Percentiles rank a stretch among this genome's conserved stretches.
These are phyloP conservation scores for Colletotrichum graminicola DNA, from an alignment of 2,329 filamentous ascomycete genomes.

Conservation along the genomic window DNA sequence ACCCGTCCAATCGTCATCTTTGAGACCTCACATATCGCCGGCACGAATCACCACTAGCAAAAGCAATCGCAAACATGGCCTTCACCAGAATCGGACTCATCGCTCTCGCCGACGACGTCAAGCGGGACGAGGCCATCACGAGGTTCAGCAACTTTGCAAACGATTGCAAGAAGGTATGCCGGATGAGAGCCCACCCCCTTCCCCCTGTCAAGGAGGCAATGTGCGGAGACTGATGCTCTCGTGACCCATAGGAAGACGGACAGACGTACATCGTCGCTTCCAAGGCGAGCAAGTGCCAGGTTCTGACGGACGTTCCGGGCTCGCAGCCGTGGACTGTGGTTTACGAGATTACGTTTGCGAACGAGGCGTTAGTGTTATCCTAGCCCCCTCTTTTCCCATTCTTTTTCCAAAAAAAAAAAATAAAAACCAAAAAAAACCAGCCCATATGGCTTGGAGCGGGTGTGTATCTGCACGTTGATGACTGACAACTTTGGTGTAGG, in stretches of 20 bases:
- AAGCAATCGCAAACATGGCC: constrained; percentile 13
- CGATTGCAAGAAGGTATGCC: constrained; percentile 31
- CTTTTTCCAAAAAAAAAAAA: too few species aligned
- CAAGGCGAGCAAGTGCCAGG: constrained; percentile 38
- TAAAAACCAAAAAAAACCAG: too few species aligned
- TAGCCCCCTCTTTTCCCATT: too few species aligned
- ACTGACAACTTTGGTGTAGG: background rate
- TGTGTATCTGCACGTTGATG: background rate
- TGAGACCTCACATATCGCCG: background rate
- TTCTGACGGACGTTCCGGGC: constrained; percentile 32
- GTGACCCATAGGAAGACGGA: constrained; percentile 17
- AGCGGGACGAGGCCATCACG: constrained; percentile 29
- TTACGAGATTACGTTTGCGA: constrained; percentile 37
- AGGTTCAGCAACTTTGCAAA: constrained; percentile 30
- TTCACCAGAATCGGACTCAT: constrained; percentile 38
- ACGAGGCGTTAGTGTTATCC: constrained; percentile 7
- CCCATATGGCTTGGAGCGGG: too few species aligned
- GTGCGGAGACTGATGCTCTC: background rate
- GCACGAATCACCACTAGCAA: background rate
- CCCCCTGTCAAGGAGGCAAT: background rate
- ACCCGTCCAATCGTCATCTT: too few species aligned
- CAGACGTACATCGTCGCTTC: constrained; percentile 35
- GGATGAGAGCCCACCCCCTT: background rate
- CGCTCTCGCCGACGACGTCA: constrained; percentile 29
- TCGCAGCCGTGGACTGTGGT: constrained; percentile 35